phyloP scores from a whole-genome alignment of 1,139 yeast genomes.

The Protomyces macrosporus region DNA sequence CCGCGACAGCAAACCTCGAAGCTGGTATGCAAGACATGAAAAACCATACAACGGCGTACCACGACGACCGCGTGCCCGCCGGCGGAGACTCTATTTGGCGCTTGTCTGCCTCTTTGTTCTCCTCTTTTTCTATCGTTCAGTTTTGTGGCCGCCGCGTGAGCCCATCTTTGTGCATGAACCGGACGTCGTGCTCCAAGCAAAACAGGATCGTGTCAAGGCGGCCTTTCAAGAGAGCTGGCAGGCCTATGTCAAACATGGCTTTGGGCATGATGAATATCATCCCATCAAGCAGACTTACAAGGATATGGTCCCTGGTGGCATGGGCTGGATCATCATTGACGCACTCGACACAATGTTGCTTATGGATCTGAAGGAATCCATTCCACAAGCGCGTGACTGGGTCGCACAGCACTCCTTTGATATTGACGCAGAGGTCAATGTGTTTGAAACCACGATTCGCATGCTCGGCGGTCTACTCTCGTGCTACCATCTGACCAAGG shows the following conservation, averaged over 20 bases:
- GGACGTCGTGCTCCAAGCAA: neutral
- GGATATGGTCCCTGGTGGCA: conserved; percentile 66
- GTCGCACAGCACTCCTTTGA: conserved; percentile 56
- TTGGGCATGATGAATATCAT: conserved; percentile 71
- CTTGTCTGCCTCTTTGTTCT: no score
- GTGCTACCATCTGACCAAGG: conserved; percentile 64
- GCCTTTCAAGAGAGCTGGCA: conserved; percentile 69
- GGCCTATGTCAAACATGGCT: conserved; percentile 68
- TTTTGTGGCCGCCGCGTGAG: neutral
- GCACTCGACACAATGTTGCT: conserved; percentile 75
- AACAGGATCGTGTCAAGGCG: conserved; percentile 3
- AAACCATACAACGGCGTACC: conserved; percentile 20
- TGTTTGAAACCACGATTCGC: conserved; percentile 88
- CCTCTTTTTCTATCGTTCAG: no score
- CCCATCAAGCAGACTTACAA: conserved; percentile 60
- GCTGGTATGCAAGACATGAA: conserved; percentile 22
- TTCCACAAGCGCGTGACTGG: conserved; percentile 67
- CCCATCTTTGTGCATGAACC: neutral
- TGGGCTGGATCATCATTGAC: conserved; percentile 95
- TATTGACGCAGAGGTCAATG: conserved; percentile 70
- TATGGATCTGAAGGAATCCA: conserved; percentile 69
- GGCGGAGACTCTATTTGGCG: no score
- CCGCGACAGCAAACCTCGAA: conserved; percentile 11
- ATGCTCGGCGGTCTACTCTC: conserved; percentile 89
- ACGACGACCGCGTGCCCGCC: neutral